Evolutionary conservation across 257 asterid genomes (phyloP).

Genomic region (Ocimum tenuiflorum): DNA sequence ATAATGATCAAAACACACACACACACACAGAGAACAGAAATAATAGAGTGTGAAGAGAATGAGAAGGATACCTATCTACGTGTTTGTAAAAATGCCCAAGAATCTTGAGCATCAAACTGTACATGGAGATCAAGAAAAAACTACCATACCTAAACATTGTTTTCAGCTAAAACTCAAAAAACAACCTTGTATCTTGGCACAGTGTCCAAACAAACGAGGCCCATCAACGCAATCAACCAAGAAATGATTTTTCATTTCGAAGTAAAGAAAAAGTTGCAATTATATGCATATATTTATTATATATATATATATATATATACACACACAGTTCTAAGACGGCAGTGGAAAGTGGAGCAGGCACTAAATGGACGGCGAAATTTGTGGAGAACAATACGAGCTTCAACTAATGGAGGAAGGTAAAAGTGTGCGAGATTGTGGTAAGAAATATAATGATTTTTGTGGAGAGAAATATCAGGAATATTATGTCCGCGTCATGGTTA

Average conservation of each 20-base stretch:
- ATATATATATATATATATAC: too few species aligned
- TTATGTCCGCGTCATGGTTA: neutral
- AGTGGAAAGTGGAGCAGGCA: constrained; percentile 31
- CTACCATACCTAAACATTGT: constrained; percentile 26
- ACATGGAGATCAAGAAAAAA: constrained; percentile 28
- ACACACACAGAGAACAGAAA: neutral
- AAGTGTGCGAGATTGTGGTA: neutral
- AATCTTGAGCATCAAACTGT: constrained; percentile 31
- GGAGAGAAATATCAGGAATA: constrained; percentile 11
- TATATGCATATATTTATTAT: too few species aligned
- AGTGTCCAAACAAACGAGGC: constrained; percentile 9
- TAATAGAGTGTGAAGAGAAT: too few species aligned
- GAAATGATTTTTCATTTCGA: constrained; percentile 25
- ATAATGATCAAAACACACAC: neutral
- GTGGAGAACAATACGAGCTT: constrained; percentile 26
- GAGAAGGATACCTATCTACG: constrained; percentile 35
- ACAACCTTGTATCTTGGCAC: constrained; percentile 23
- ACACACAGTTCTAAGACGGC: too few species aligned
- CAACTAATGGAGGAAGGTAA: constrained; percentile 2
- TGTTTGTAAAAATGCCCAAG: constrained; percentile 26
- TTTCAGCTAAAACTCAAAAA: constrained; percentile 20
- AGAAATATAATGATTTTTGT: neutral
- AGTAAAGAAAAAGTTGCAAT: constrained; percentile 38
- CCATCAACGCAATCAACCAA: constrained; percentile 32
- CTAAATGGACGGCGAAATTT: constrained; percentile 24